Evolutionary conservation across 2,329 filamentous ascomycete species (phyloP).

Genomic region (Stachybotrys chlorohalonatus): DNA sequence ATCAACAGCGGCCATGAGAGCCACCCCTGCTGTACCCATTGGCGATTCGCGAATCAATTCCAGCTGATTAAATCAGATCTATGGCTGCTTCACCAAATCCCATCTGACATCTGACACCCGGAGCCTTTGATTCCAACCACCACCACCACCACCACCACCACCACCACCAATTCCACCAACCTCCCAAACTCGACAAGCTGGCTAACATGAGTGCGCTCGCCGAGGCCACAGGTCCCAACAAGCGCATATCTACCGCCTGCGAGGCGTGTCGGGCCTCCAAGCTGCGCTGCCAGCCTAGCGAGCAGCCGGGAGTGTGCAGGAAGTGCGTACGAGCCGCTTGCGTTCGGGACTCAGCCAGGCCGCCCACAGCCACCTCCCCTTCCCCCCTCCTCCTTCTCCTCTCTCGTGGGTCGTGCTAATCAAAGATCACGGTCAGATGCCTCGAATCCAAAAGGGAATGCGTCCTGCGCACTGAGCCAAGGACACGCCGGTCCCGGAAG

Average conservation of each 20-base stretch:
- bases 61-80: too few species aligned
- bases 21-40: not conserved
- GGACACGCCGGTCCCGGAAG: constrained; percentile 37
- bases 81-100: too few species aligned
- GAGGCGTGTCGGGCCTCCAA: constrained; percentile 46
- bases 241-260: constrained; percentile 33
- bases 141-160: too few species aligned
- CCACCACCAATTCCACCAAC: too few species aligned
- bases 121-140: too few species aligned
- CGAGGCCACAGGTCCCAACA: constrained; percentile 1
- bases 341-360: not conserved
- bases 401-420: too few species aligned
- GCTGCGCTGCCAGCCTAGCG: constrained; percentile 40
- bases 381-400: not conserved
- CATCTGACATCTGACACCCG: too few species aligned
- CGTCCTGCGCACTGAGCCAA: constrained; percentile 38
- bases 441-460: constrained; percentile 44
- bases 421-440: constrained; percentile 26
- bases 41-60: too few species aligned
- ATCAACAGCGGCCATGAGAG: constrained; percentile 1
- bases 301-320: constrained; percentile 38
- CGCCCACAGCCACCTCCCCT: not conserved
- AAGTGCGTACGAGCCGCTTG: constrained; percentile 25
- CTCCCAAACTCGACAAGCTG: too few species aligned
- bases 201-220: too few species aligned